Base-by-base conservation (phyloP, 495 filamentous ascomycete genomes). In the Cenococcum geophilum region DNA sequence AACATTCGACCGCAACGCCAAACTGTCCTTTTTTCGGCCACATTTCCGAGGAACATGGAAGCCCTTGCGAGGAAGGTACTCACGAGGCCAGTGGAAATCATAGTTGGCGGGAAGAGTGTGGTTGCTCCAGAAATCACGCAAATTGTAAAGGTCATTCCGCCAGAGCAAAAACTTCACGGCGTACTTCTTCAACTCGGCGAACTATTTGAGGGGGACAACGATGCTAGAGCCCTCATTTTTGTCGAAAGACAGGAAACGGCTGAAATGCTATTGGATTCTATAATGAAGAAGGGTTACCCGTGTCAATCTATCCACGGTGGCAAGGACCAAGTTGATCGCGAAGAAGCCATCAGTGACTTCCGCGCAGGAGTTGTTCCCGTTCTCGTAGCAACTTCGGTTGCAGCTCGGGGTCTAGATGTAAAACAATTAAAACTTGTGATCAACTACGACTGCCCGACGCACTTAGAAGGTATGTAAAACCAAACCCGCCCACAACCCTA, bases 271-370 rank as follows among this genome's bases (percentile, higher is more conserved):
- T 75, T 97, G 4, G 82, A 84, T 21, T 88, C 93, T 67, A 74
- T 97, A 50, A 82, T 95, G 81, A 83, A 84, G 20, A 92, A 90
- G 72, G 89, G 90, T 8, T 99, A 97, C 68, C 89, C 91, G 4
- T 95, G 89, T 75, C 89, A 92, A 83, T 93, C 93, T 20, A 95
- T 99, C 53, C 95, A 99, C 63, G 95, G 95, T 42, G 91, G 89
- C 32, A 96, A 96, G 68, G 93, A 97, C 63, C 93, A 97, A 68
- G 86, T 90, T 66, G 95, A 99, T 68, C 87, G 95, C 48, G 90
- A 96, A 69, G 93, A 91, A 27, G 91, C 91, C 27, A 97, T 99
- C 67, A 82, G 86, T 54, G 92, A 97, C 70, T 99, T 97, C 82
- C 97, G 96, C 71, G 85, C 85, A 56, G 93, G 93, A 35, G 83